phyloP scores from a whole-genome alignment of 371 early-diverging fungal genomes.

The Mucor lusitanicus region DNA sequence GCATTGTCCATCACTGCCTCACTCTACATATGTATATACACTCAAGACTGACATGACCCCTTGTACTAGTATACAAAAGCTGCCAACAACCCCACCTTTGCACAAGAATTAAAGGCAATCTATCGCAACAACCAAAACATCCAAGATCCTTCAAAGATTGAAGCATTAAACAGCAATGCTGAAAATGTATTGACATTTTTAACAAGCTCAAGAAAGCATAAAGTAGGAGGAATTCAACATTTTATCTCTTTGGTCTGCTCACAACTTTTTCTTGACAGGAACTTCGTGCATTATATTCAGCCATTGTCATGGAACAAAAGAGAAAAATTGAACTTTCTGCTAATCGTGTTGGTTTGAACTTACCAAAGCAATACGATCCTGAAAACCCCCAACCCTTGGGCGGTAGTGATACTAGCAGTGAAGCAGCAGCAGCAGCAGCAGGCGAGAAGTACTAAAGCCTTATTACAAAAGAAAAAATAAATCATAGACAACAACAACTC shows the following conservation, averaged over 20 bases:
- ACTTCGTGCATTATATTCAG: slow-evolving; percentile 46
- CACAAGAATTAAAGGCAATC: slow-evolving; percentile 35
- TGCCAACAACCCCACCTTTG: slow-evolving; percentile 34
- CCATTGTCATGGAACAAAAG: slow-evolving; percentile 50
- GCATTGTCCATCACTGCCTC: not conserved
- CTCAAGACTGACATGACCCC: not conserved
- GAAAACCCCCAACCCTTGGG: slow-evolving; percentile 22
- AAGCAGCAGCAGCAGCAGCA: not conserved
- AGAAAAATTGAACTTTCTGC: slow-evolving; percentile 50
- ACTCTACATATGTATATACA: not conserved
- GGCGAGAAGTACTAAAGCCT: not conserved
- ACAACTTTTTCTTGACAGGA: slow-evolving; percentile 11
- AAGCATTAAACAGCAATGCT: slow-evolving; percentile 39
- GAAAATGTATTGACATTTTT: slow-evolving; percentile 46
- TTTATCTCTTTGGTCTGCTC: not conserved
- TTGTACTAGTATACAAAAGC: slow-evolving; percentile 41
- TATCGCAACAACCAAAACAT: slow-evolving; percentile 36
- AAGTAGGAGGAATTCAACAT: slow-evolving; percentile 27
- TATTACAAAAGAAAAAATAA: not conserved
- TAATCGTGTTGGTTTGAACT: slow-evolving; percentile 48
- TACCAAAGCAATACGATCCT: slow-evolving; percentile 46
- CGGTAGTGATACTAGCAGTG: not conserved
- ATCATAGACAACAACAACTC: not conserved
- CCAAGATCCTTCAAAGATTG: slow-evolving; percentile 34
- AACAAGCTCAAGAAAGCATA: slow-evolving; percentile 46